Base-by-base conservation (phyloP, 1,284 basidiomycete species). In the Cystobasidium sp. region DNA sequence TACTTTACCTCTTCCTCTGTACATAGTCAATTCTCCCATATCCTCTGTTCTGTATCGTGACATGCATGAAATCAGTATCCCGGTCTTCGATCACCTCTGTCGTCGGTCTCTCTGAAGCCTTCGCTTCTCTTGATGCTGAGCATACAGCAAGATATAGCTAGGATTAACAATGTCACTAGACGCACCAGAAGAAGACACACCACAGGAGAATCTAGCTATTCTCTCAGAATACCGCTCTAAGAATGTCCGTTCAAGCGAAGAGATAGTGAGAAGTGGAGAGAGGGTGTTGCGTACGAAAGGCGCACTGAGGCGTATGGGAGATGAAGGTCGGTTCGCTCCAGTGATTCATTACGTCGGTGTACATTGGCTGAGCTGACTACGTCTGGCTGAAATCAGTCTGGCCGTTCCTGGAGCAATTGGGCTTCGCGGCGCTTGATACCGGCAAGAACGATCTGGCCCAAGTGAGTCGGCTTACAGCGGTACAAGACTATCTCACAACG, bases 351-450 rank as follows among this genome's bases (percentile, higher is more conserved):
- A 59, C 18, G 22, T 44, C n/a, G 6, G 49, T 47, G 14, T 7
- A 41, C 5, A 46, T 14, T 39, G 16, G 39, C 12, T 56, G 55
- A n/a, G 18, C 46, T 52, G 51, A 55, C 7, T n/a, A 12, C 7
- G 46, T 18, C 12, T 49, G 31, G 44, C 16, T 1, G 14, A 24
- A 10, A 16, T 55, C 77, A 76, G 80, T 81, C 8, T 97, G 93
- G 93, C 86, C 89, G 1, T 88, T 94, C 76, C 84, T 95, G 16
- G 96, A 98, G 81, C 94, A 97, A 80, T 85, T 97, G 0, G 88
- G 89, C 4, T 85, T 95, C 49, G 93, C 96, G 1, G 88, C 96
- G 0, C 84, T 97, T 67, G 95, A 98, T 80, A 83, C 92, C 16
- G 92, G 91, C 18, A 85, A 89, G 69, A 79, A 90, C 51, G 88